Evolutionary conservation across 805 yeast species (phyloP), one percentile per base, ranked within the genome.

Genomic region (Nakazawaea anatomiae): DNA sequence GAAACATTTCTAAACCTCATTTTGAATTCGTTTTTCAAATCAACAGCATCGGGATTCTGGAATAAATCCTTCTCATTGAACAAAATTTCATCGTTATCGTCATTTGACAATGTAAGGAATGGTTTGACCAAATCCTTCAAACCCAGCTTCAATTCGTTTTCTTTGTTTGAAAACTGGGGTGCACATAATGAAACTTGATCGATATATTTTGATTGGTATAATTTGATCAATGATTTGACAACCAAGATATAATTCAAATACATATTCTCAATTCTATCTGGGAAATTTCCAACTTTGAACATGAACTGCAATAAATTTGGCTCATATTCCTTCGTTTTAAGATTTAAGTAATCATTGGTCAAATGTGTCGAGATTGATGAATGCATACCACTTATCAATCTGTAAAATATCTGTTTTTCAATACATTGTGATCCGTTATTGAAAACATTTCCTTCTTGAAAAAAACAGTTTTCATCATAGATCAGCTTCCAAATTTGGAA

Each of bases 361-460:
- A 94, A 73, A 68, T 94, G 99, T 1, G 96, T 90, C 6, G 96
- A 92, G 54, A 94, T 89, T 2, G 96, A 88, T 2, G 97, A 89
- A 64, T 94, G 99, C 85, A 94, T 79, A 1, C 99, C 99, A 30
- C 94, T 85, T 27, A 94, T 76, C 48, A 94, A 69, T 57, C 94
- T 79, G 69, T 86, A 94, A 60, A 94, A 94, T 39, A 91, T 82
- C 55, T 89, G 83, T 69, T 92, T 92, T 60, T 95, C 98, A 42
- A 85, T 69, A 64, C 96, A 91, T 55, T 77, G 79, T 18, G 76
- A 81, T 31, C 67, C 75, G 11, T 40, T 47, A n/a, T 49, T 48
- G 32, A 69, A 60, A 68, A 68, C 64, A 12, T 72, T 73, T 49
- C 61, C 67, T 12, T 6, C 73, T 12, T 71, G 74, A 6, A 83